Conservation (phyloP, 345 rosid genomes). For the Rhizophora apiculata region DNA sequence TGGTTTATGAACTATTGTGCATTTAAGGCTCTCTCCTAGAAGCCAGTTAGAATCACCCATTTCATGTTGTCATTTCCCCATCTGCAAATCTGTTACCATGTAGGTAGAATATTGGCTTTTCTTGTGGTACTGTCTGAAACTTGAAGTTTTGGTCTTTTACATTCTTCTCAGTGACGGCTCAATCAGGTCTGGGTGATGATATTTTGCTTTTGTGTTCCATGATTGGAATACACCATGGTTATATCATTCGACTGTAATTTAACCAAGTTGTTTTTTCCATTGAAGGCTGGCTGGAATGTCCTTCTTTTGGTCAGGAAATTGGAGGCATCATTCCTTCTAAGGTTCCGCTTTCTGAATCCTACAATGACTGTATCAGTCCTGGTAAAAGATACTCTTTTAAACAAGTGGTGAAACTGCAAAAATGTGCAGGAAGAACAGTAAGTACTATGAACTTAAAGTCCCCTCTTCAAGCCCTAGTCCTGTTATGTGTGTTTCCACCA, state of each 20-base stretch:
- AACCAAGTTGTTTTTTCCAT: constrained; percentile 5
- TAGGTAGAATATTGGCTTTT: background rate
- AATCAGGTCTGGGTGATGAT: background rate
- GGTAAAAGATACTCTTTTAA: constrained; percentile 93
- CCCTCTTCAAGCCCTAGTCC: background rate
- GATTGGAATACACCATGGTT: background rate
- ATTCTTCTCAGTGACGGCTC: background rate
- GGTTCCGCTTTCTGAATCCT: constrained; percentile 82
- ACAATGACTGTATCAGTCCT: constrained; percentile 59
- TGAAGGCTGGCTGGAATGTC: constrained; percentile 92
- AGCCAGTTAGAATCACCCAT: background rate
- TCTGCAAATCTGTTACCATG: background rate
- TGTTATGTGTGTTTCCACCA: too few relatives aligned
- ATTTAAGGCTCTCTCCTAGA: constrained; percentile 2
- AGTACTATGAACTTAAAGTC: constrained; percentile 10
- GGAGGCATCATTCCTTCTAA: constrained; percentile 74
- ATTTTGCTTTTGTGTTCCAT: background rate
- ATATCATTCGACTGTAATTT: constrained; percentile 5
- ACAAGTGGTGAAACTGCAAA: constrained; percentile 71
- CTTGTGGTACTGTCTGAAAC: background rate
- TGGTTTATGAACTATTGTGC: background rate
- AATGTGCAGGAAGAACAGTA: constrained; percentile 78
- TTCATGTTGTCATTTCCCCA: background rate
- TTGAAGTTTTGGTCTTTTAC: background rate
- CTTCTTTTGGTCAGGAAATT: constrained; percentile 66